These are phyloP conservation scores for Amanita jacksonii DNA, from an alignment of 768 basidiomycete species.

Conservation along the genomic window DNA sequence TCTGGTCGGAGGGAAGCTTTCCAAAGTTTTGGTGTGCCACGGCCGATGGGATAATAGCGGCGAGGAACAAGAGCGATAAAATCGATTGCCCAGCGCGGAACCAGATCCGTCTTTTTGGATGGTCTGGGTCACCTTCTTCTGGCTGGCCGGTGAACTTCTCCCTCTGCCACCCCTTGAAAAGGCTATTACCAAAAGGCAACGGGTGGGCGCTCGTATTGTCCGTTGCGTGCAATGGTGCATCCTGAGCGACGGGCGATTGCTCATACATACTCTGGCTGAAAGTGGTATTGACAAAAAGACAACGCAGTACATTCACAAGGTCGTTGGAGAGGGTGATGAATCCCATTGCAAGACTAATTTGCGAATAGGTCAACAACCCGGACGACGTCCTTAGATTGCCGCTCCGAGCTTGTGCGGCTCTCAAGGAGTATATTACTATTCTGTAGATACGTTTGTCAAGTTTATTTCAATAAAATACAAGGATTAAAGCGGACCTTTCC, in stretches of 20 bases:
- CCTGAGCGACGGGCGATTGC: slow-evolving; percentile 18
- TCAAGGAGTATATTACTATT: slow-evolving; percentile 23
- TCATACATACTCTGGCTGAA: slow-evolving; percentile 22
- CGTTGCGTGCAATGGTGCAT: slow-evolving; percentile 12
- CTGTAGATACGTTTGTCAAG: slow-evolving; percentile 11
- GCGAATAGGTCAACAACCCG: slow-evolving; percentile 20
- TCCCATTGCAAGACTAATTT: slow-evolving; percentile 23
- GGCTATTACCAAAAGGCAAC: background rate
- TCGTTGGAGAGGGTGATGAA: slow-evolving; percentile 26
- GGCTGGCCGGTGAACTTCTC: slow-evolving; percentile 14
- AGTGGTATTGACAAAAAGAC: slow-evolving; percentile 30
- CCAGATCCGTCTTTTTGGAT: slow-evolving; percentile 18
- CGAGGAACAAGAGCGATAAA: slow-evolving; percentile 20
- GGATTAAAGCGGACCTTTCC: slow-evolving; percentile 24
- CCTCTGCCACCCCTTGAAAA: slow-evolving; percentile 10
- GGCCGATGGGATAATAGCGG: slow-evolving; percentile 21
- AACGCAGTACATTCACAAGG: slow-evolving; percentile 25
- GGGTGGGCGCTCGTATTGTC: background rate
- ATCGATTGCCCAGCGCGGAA: slow-evolving; percentile 21
- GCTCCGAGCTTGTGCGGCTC: slow-evolving; percentile 19
- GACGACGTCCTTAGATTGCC: slow-evolving; percentile 13
- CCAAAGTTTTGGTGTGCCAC: slow-evolving; percentile 19
- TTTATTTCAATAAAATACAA: background rate
- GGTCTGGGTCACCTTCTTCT: slow-evolving; percentile 21
- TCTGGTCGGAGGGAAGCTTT: slow-evolving; percentile 12